Evolutionary conservation across 2,329 filamentous ascomycete species (phyloP).

Genomic region (Microcyclospora tardicrescens): DNA sequence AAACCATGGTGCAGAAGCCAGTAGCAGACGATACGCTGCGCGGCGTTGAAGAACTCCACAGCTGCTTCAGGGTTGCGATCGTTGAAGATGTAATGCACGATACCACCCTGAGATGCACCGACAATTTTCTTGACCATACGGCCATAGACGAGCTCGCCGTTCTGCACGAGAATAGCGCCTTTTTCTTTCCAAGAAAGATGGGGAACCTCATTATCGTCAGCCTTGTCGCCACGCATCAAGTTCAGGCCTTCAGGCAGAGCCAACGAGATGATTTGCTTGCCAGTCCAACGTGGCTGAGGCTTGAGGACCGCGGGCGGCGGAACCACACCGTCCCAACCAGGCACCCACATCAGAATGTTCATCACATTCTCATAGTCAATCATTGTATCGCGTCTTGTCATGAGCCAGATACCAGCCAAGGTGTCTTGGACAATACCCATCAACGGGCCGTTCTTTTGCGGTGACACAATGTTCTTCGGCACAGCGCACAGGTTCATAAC

Average conservation of each 20-base stretch:
- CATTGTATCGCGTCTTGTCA: slow-evolving; percentile 86
- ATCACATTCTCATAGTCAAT: slow-evolving; percentile 83
- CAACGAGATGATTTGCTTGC: slow-evolving; percentile 94
- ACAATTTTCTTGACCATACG: slow-evolving; percentile 88
- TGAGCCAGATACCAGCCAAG: slow-evolving; percentile 90
- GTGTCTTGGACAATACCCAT: slow-evolving; percentile 99
- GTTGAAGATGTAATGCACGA: slow-evolving; percentile 93
- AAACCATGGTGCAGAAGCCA: slow-evolving; percentile 95
- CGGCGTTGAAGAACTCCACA: slow-evolving; percentile 91
- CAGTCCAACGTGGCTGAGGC: slow-evolving; percentile 86
- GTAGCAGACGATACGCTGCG: slow-evolving; percentile 89
- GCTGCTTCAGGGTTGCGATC: slow-evolving; percentile 76
- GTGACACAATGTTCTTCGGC: slow-evolving; percentile 96
- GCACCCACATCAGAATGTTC: slow-evolving; percentile 96
- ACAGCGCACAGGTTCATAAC: slow-evolving; percentile 92
- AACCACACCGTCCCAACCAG: slow-evolving; percentile 91
- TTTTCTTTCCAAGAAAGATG: slow-evolving; percentile 17
- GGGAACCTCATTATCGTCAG: slow-evolving; percentile 10
- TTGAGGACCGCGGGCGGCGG: slow-evolving; percentile 89
- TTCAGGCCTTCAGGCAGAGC: slow-evolving; percentile 80
- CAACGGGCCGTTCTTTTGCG: slow-evolving; percentile 86
- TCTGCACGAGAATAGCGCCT: slow-evolving; percentile 64
- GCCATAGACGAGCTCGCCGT: slow-evolving; percentile 81
- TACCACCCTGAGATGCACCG: slow-evolving; percentile 77
- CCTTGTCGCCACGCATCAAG: slow-evolving; percentile 38